phyloP scores from a whole-genome alignment of 768 basidiomycete genomes.

The Boletus patriciae region DNA sequence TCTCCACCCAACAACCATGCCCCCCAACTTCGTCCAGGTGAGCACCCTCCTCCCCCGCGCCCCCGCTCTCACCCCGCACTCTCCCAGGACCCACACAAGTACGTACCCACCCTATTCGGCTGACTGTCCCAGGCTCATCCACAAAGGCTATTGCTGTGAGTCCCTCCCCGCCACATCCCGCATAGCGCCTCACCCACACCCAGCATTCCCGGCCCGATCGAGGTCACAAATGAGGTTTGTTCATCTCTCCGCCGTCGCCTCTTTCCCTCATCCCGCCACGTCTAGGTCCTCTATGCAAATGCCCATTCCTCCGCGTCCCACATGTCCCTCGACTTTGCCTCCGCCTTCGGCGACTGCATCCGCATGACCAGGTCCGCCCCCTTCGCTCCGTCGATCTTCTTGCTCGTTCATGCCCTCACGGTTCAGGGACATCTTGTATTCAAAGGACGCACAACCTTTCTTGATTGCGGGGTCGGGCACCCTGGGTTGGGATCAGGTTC shows the following conservation, averaged over 20 bases:
- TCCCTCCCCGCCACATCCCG: neutral
- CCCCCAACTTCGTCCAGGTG: constrained; percentile 22
- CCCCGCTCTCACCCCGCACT: neutral
- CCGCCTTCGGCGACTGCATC: constrained; percentile 86
- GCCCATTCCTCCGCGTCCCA: constrained; percentile 91
- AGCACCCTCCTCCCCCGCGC: neutral
- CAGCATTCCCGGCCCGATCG: constrained; percentile 66
- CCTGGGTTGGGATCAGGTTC: constrained; percentile 92
- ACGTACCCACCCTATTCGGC: constrained; percentile 21
- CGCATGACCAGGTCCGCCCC: constrained; percentile 66
- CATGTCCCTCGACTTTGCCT: constrained; percentile 83
- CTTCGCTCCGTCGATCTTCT: neutral
- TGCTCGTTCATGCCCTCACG: neutral
- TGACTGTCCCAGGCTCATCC: constrained; percentile 26
- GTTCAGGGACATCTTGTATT: constrained; percentile 70
- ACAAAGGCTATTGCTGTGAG: constrained; percentile 51
- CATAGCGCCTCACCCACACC: neutral
- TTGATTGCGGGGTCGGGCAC: constrained; percentile 94
- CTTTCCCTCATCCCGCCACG: neutral
- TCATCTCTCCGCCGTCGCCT: neutral
- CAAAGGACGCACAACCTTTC: constrained; percentile 83
- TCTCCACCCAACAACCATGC: constrained; percentile 11
- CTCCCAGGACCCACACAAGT: constrained; percentile 49
- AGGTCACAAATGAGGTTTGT: constrained; percentile 59
- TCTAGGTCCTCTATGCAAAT: constrained; percentile 85